These are phyloP conservation scores for Phytophthora ramorum DNA, from an alignment of 352 stramenopile genomes.

Conservation along the genomic window DNA sequence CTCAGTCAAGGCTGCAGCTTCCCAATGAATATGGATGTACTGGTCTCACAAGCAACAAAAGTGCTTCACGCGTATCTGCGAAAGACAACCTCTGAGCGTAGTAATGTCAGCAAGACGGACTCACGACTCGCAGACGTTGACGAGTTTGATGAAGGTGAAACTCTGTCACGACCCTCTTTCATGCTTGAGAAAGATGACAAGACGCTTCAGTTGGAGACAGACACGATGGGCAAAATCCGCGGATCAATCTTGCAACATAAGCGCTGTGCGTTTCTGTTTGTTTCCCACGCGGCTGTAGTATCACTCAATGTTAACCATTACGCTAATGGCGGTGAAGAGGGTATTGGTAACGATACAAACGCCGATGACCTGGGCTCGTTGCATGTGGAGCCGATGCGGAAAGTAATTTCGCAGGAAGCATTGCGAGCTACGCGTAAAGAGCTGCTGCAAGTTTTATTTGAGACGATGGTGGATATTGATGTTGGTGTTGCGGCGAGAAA, in stretches of 20 bases:
- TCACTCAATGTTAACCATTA: slow-evolving; percentile 59
- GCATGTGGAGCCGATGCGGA: slow-evolving; percentile 45
- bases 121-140: slow-evolving; percentile 65
- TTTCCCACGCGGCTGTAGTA: slow-evolving; percentile 61
- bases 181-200: slow-evolving; percentile 89
- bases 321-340: slow-evolving; percentile 24
- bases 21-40: slow-evolving; percentile 67
- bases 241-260: slow-evolving; percentile 81
- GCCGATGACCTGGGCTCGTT: slow-evolving; percentile 13
- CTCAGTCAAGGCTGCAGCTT: slow-evolving; percentile 22
- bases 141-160: slow-evolving; percentile 71
- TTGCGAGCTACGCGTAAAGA: slow-evolving; percentile 55
- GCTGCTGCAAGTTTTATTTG: slow-evolving; percentile 71
- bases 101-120: slow-evolving; percentile 64
- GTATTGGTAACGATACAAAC: slow-evolving; percentile 20
- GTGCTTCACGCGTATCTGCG: slow-evolving; percentile 71
- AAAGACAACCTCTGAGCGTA: slow-evolving; percentile 58
- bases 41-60: slow-evolving; percentile 50
- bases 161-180: slow-evolving; percentile 39
- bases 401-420: slow-evolving; percentile 60
- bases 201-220: slow-evolving; percentile 73
- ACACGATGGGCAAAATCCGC: slow-evolving; percentile 73
- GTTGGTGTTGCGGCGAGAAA: slow-evolving; percentile 60
- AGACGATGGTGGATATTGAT: slow-evolving; percentile 80
- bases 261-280: slow-evolving; percentile 72